Conservation (phyloP, 345 rosid species). For the Gossypium herbaceum region DNA sequence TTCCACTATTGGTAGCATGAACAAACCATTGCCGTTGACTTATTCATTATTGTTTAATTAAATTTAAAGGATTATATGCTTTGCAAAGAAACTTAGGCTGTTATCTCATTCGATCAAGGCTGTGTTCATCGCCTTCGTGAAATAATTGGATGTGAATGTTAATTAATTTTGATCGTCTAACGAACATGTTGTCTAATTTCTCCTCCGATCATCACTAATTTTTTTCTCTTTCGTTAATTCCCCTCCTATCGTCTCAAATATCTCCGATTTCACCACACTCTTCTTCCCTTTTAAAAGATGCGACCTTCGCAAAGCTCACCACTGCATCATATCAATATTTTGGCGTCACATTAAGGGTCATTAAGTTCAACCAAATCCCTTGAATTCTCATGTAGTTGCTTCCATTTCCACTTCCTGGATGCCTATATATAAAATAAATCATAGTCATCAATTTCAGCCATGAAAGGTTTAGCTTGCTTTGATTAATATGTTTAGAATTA, state of each 20-base stretch:
- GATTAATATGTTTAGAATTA: background rate
- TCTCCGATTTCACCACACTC: conserved; percentile 35
- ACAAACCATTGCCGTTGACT: too few relatives aligned
- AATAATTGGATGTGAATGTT: background rate
- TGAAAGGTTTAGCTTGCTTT: background rate
- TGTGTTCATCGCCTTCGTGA: too few relatives aligned
- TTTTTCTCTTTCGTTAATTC: conserved; percentile 48
- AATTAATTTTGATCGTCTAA: background rate
- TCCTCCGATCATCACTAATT: conserved; percentile 29
- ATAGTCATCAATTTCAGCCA: background rate
- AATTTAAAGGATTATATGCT: too few relatives aligned
- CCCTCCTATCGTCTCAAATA: conserved; percentile 33
- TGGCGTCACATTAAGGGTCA: background rate
- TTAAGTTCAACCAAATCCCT: conserved; percentile 22
- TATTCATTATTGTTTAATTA: too few relatives aligned
- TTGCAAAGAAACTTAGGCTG: too few relatives aligned
- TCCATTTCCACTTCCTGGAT: conserved; percentile 38
- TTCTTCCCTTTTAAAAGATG: conserved; percentile 47
- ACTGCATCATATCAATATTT: background rate
- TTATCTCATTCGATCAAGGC: too few relatives aligned
- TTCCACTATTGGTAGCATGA: too few relatives aligned
- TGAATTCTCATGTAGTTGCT: conserved; percentile 71
- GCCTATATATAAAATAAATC: conserved; percentile 34
- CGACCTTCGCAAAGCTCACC: conserved; percentile 18
- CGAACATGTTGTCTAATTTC: conserved; percentile 27